These are phyloP conservation scores for Lactarius quietus DNA, from an alignment of 768 basidiomycete genomes.

Conservation along the genomic window DNA sequence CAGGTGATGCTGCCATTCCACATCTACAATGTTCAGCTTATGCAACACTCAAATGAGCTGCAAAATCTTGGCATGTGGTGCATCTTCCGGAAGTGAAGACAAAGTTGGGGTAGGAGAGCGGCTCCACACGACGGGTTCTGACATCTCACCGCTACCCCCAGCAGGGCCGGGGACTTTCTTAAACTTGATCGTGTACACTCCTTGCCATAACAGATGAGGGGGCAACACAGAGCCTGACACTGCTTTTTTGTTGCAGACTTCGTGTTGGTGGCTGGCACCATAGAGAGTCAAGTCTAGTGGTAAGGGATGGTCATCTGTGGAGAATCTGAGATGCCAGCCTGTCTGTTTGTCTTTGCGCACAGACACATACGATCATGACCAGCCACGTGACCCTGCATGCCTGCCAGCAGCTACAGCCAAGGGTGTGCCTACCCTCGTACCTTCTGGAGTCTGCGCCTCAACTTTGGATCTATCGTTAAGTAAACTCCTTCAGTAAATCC, in stretches of 20 bases:
- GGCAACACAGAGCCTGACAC: conserved; percentile 47
- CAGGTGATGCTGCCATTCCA: conserved; percentile 54
- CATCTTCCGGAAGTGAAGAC: conserved; percentile 78
- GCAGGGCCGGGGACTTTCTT: conserved; percentile 86
- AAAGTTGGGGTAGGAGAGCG: conserved; percentile 65
- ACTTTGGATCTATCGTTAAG: conserved; percentile 77
- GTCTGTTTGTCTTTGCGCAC: conserved; percentile 89
- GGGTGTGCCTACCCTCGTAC: conserved; percentile 90
- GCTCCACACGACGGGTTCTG: conserved; percentile 46
- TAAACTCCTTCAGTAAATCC: conserved; percentile 14
- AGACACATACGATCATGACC: conserved; percentile 80
- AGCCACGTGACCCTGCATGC: conserved; percentile 34
- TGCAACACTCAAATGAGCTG: conserved; percentile 85
- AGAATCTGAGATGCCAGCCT: conserved; percentile 97
- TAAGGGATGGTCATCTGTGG: conserved; percentile 82
- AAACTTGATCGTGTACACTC: conserved; percentile 88
- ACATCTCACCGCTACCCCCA: conserved; percentile 38
- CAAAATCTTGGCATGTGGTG: conserved; percentile 85
- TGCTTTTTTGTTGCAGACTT: conserved; percentile 62
- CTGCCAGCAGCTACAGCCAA: conserved; percentile 46
- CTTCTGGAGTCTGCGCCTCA: conserved; percentile 95
- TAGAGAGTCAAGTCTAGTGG: conserved; percentile 91
- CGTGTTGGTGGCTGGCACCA: conserved; percentile 92
- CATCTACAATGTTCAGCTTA: conserved; percentile 72
- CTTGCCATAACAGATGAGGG: conserved; percentile 80